Evolutionary conservation across 2,329 filamentous ascomycete species (phyloP), one percentile per base, ranked within the genome.

Genomic region (Tolypocladium pustulatum): DNA sequence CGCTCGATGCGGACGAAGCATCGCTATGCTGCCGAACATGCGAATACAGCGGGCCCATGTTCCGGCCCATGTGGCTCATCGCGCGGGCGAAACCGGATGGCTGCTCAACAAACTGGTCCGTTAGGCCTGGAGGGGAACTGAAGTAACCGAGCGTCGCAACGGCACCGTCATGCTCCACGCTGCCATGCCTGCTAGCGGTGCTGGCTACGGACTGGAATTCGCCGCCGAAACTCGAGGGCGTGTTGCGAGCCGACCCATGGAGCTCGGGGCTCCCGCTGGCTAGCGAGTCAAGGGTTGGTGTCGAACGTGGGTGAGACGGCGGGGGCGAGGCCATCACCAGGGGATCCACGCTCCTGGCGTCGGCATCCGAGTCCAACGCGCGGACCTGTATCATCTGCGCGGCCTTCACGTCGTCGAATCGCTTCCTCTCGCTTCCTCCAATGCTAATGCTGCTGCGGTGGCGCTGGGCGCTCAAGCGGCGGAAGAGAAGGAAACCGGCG

Each of bases 401-500:
- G n/a, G 54, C 9, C 37, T 30, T 30, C 4, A 34, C n/a, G 20
- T 34, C 30, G 8, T 52, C 49, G 49, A n/a, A 34, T 7, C 20
- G 17, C 30, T 22, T 34, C 8, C 27, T n/a, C 4, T 51, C 46
- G 46, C 4, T 20, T 0, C 17, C 7, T 8, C 3, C 12, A 27
- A 30, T 13, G 49, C 17, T 34, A 20, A 17, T 32, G 27, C 46
- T 10, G 27, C 27, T n/a, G 17, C 17, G 6, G 27, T 17, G 15
- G 30, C 30, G 27, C 13, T 30, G 38, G 27, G 70, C 74, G 59
- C 75, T 81, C 20, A 84, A 73, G 12, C 76, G 77, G 1, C 77
- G 73, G 53, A 84, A 72, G 54, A 84, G 76, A 55, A 82, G 68
- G 60, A 73, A 78, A 2, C 80, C 72, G 0, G 75, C 75, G 2